Evolutionary conservation across 768 basidiomycete genomes (phyloP).

Genomic region (Podaxis sp.): DNA sequence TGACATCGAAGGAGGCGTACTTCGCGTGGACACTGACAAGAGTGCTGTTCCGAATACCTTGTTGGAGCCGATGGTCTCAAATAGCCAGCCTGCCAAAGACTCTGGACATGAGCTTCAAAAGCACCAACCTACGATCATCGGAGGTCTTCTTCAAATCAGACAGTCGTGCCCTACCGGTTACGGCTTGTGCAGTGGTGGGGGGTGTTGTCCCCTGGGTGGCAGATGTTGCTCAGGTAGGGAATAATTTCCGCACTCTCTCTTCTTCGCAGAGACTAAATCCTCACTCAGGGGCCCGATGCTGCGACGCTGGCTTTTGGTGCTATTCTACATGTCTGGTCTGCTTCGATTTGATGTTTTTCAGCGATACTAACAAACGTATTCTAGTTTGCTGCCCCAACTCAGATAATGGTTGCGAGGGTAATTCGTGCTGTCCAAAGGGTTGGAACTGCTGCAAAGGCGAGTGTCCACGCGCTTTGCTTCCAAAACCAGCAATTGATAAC

Average conservation of each 20-base stretch:
- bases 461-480: neutral
- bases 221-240: slow-evolving; percentile 6
- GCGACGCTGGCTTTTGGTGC: slow-evolving; percentile 5
- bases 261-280: neutral
- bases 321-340: slow-evolving; percentile 3
- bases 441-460: slow-evolving; percentile 8
- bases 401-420: slow-evolving; percentile 2
- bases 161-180: slow-evolving; percentile 8
- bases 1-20: neutral
- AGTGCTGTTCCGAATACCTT: neutral
- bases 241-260: too few species aligned
- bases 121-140: slow-evolving; percentile 7
- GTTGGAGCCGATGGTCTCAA: neutral
- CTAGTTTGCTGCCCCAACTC: slow-evolving; percentile 1
- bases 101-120: neutral
- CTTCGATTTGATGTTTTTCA: neutral
- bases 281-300: slow-evolving; percentile 2
- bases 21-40: neutral
- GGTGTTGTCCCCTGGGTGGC: slow-evolving; percentile 11
- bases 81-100: neutral
- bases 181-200: neutral
- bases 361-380: neutral
- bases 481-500: neutral
- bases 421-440: slow-evolving; percentile 1
- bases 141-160: slow-evolving; percentile 6